Base-by-base conservation (phyloP, 371 early-diverging fungal species). In the Batrachochytrium dendrobatidis region DNA sequence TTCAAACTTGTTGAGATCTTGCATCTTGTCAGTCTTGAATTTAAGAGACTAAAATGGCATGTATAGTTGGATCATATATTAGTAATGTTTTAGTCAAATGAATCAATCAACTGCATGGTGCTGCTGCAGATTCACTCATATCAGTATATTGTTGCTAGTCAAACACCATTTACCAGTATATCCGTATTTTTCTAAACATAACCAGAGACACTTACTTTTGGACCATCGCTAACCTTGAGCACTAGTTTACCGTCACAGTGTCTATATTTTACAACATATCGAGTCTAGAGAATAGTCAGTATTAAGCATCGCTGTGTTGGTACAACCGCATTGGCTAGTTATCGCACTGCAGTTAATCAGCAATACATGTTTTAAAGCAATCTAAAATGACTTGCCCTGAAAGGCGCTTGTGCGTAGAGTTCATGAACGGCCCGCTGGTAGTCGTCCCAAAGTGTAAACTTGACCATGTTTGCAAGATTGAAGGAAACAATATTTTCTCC, bases 1-100 rank as follows among this genome's bases (percentile, higher is more conserved):
- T 48, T 87, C 84, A 63, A 89, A 85, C 69, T 84, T 87, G 61
- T 81, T 82, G 44, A 89, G 68, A 66, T 89, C 89, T 56, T 78
- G 76, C 66, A 80, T 69, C 59, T 83, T 82, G 63, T 87, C 82
- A 3, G 89, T 89, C 63, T 84, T 82, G 70, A 76, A 89, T 60
- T 86, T 85, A 35, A 86, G 61, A 48, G 75, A 71, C 85, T 85
- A 64, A 20, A 43, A 31, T 20, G 53, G 7, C n/a, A 26, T 24
- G 24, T 15, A 32, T 60, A 1, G 1, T 3, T 22, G 20, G 10
- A 50, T 28, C 32, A 53, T 10, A 53, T 6, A 34, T 53, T 6
- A 53, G 53, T 34, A 53, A 15, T 49, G 12, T 6, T n/a, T n/a
- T n/a, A n/a, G n/a, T n/a, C n/a, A n/a, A n/a, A n/a, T n/a, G n/a